Percentiles rank a stretch among this genome's conserved stretches.
phyloP scores from a whole-genome alignment of 106 monocot species.

The Dendrobium chrysotoxum region DNA sequence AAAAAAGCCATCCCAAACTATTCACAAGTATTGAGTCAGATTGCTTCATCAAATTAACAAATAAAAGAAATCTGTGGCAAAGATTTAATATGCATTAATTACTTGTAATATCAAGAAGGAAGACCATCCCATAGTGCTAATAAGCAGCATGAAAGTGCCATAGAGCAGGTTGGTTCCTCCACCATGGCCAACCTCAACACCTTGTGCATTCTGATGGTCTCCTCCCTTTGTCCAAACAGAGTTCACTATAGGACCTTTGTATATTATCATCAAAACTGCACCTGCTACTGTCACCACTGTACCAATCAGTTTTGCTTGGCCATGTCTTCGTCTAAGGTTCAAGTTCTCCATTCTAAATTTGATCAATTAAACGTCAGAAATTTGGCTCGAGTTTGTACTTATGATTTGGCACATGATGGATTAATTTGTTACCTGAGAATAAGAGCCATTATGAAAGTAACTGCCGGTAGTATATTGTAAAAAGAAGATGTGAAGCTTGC shows the following conservation, averaged over 20 bases:
- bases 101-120: constrained; percentile 2
- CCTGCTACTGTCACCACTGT: constrained; percentile 40
- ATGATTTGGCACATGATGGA: background rate
- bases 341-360: constrained; percentile 49
- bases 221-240: constrained; percentile 30
- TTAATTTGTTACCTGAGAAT: constrained; percentile 32
- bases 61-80: background rate
- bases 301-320: constrained; percentile 51
- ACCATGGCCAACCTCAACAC: background rate
- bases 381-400: background rate
- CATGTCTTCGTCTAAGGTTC: constrained; percentile 29
- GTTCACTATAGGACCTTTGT: constrained; percentile 48
- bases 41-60: too few species aligned
- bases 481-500: constrained; percentile 58
- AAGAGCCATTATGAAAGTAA: constrained; percentile 68
- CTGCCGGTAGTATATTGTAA: constrained; percentile 69
- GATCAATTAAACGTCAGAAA: background rate
- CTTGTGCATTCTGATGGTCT: background rate
- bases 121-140: background rate
- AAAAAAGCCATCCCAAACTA: too few species aligned
- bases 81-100: background rate
- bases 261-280: constrained; percentile 54
- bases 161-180: constrained; percentile 28
- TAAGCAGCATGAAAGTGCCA: constrained; percentile 44
- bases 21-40: too few species aligned